Percentiles rank a stretch among this genome's conserved stretches.
Evolutionary conservation across 257 asterid genomes (phyloP).

Genomic region (Coffea eugenioides): DNA sequence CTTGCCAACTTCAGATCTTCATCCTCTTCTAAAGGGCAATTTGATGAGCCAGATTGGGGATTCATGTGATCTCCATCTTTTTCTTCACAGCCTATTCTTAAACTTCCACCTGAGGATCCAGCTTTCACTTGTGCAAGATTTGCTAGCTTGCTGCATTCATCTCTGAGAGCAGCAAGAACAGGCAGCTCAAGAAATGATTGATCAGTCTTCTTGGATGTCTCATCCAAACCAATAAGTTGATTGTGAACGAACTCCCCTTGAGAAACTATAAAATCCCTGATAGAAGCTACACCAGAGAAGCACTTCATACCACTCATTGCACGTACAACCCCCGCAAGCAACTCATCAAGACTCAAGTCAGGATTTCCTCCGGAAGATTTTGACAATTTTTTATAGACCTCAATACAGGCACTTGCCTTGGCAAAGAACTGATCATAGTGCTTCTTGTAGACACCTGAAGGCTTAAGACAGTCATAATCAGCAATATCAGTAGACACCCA

Average conservation of each 20-base stretch:
- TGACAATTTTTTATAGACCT: slow-evolving; percentile 74
- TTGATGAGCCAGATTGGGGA: slow-evolving; percentile 24
- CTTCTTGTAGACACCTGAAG: slow-evolving; percentile 73
- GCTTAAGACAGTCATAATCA: slow-evolving; percentile 86
- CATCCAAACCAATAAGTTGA: slow-evolving; percentile 86
- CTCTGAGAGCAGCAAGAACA: slow-evolving; percentile 61
- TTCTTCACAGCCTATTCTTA: slow-evolving; percentile 52
- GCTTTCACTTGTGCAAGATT: slow-evolving; percentile 37
- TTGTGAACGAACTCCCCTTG: slow-evolving; percentile 82
- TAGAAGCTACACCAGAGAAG: slow-evolving; percentile 61
- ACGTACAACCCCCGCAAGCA: slow-evolving; percentile 89
- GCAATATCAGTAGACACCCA: slow-evolving; percentile 84
- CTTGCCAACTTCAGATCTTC: slow-evolving; percentile 74
- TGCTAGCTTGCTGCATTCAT: slow-evolving; percentile 45
- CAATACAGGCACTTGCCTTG: slow-evolving; percentile 74
- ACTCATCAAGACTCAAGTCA: slow-evolving; percentile 66
- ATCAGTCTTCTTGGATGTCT: slow-evolving; percentile 61
- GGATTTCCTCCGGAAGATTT: slow-evolving; percentile 64
- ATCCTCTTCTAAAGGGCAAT: slow-evolving; percentile 47
- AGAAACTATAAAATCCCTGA: slow-evolving; percentile 75
- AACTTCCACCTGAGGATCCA: slow-evolving; percentile 38
- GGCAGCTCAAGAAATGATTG: slow-evolving; percentile 56
- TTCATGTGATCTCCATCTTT: slow-evolving; percentile 32
- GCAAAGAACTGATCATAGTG: slow-evolving; percentile 72
- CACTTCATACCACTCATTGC: slow-evolving; percentile 74